Conservation (phyloP, 305 asterid species). For the Rubia tinctorum region DNA sequence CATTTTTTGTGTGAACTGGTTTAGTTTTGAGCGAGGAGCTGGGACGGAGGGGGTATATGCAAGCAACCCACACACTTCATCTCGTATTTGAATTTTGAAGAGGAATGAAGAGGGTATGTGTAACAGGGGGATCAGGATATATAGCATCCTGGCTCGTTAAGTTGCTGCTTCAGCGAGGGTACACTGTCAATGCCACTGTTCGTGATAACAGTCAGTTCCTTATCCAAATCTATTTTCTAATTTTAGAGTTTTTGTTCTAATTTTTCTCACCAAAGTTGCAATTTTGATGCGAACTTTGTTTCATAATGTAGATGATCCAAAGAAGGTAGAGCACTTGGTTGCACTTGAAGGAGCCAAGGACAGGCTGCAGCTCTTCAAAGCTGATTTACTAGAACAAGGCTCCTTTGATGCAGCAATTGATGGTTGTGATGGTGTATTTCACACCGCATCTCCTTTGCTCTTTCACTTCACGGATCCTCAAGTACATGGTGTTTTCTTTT, state of each 20-base stretch:
- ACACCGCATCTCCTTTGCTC: constrained; percentile 63
- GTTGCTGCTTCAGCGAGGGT: constrained; percentile 43
- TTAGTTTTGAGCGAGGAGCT: too few species aligned
- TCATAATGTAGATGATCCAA: constrained; percentile 38
- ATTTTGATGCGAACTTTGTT: constrained; percentile 4
- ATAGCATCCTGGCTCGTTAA: constrained; percentile 58
- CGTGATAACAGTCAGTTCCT: constrained; percentile 37
- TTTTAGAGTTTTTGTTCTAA: background rate
- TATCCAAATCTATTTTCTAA: background rate
- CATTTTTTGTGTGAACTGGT: too few species aligned
- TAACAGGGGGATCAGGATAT: constrained; percentile 57
- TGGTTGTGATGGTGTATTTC: constrained; percentile 38
- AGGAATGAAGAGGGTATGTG: constrained; percentile 34
- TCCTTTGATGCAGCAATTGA: background rate
- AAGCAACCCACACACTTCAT: too few species aligned
- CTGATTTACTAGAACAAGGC: background rate
- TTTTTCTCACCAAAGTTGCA: background rate
- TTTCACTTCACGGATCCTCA: constrained; percentile 42
- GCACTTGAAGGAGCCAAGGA: constrained; percentile 4
- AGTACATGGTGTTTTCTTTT: constrained; percentile 21
- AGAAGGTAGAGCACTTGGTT: constrained; percentile 46
- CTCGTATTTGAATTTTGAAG: background rate
- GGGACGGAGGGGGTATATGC: too few species aligned
- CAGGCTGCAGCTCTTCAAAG: background rate
- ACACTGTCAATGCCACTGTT: constrained; percentile 47